Conservation (phyloP, 495 filamentous ascomycete genomes). For the Xylaria cubensis region DNA sequence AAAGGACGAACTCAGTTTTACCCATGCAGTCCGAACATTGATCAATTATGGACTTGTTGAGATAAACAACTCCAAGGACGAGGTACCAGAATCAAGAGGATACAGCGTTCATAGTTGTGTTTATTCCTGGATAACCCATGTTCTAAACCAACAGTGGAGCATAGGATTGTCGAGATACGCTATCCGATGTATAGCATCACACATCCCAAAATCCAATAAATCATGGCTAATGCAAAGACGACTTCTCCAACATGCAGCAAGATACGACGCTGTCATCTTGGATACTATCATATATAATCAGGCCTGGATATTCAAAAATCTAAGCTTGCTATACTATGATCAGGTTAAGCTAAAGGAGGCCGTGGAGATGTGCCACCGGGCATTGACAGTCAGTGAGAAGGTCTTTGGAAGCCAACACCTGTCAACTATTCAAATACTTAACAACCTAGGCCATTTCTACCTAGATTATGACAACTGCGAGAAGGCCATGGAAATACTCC, state of each 20-base stretch:
- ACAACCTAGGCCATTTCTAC: background rate
- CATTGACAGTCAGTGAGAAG: background rate
- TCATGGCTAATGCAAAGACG: background rate
- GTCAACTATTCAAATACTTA: background rate
- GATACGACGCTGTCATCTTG: background rate
- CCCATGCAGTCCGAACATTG: background rate
- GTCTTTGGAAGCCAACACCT: background rate
- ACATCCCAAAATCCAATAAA: no score
- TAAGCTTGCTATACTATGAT: background rate
- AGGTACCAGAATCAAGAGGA: background rate
- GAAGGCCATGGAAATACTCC: background rate
- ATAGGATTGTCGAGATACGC: background rate
- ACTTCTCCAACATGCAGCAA: slow-evolving; percentile 5
- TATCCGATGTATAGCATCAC: background rate
- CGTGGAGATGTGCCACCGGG: background rate
- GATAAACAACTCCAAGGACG: background rate
- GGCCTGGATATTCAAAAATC: background rate
- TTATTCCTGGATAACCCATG: slow-evolving; percentile 5
- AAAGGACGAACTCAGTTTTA: slow-evolving; percentile 4
- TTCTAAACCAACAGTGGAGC: background rate
- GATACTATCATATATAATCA: background rate
- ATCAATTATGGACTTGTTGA: slow-evolving; percentile 1
- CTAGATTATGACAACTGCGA: background rate
- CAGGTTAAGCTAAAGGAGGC: background rate
- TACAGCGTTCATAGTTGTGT: slow-evolving; percentile 6